Evolutionary conservation across 2,329 filamentous ascomycete genomes (phyloP).

Genomic region (Penicillium sp.): DNA sequence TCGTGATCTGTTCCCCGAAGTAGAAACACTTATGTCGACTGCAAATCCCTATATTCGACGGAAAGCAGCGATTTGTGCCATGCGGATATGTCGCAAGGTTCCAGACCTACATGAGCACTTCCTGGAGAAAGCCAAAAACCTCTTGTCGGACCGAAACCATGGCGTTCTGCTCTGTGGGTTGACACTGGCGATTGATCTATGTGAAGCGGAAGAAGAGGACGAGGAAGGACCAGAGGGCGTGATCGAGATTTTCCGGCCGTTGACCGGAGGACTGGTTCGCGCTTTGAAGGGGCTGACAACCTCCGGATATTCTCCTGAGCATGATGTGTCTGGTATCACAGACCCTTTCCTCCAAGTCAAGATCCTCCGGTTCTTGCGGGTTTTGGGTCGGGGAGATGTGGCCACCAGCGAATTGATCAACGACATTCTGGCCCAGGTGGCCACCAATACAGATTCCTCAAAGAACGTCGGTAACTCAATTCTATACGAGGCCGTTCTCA

Average conservation of each 20-base stretch:
- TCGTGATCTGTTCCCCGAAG: slow-evolving; percentile 91
- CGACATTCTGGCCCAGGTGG: slow-evolving; percentile 94
- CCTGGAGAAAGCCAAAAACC: slow-evolving; percentile 82
- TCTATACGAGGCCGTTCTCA: slow-evolving; percentile 93
- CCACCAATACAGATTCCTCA: slow-evolving; percentile 94
- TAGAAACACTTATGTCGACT: slow-evolving; percentile 86
- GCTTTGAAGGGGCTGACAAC: slow-evolving; percentile 89
- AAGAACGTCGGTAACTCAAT: slow-evolving; percentile 99
- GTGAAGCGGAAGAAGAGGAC: slow-evolving; percentile 87
- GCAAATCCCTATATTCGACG: slow-evolving; percentile 97
- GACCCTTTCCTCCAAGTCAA: slow-evolving; percentile 98
- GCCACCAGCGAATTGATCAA: slow-evolving; percentile 96
- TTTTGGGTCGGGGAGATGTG: slow-evolving; percentile 80
- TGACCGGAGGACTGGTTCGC: slow-evolving; percentile 82
- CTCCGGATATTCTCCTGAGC: slow-evolving; percentile 94
- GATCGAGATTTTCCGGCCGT: slow-evolving; percentile 83
- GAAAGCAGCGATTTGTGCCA: slow-evolving; percentile 97
- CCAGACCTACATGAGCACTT: slow-evolving; percentile 98
- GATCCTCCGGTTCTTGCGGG: slow-evolving; percentile 80
- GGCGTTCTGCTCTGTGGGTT: slow-evolving; percentile 90
- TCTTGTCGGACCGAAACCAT: slow-evolving; percentile 91
- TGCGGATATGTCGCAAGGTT: slow-evolving; percentile 97
- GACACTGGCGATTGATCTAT: slow-evolving; percentile 86
- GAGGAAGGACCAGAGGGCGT: slow-evolving; percentile 88
- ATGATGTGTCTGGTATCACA: slow-evolving; percentile 96